A percentile compares a stretch with the other conserved stretches of the same genome.
phyloP scores from a whole-genome alignment of 2,329 filamentous ascomycete genomes.

The Cercospora janseana region DNA sequence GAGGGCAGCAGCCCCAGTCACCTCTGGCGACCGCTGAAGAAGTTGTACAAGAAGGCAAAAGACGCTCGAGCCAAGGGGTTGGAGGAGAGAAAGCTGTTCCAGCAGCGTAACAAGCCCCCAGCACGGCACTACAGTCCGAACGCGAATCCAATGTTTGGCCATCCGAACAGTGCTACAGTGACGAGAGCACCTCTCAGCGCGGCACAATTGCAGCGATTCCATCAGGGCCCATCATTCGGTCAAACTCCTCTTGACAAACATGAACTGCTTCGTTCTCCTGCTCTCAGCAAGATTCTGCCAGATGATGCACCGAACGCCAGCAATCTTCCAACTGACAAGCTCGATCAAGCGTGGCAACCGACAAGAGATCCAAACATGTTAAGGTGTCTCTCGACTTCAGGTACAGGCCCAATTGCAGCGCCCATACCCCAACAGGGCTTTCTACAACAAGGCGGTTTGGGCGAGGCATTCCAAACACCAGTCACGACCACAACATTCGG shows the following conservation, averaged over 20 bases:
- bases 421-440: conserved; percentile 4
- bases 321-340: conserved; percentile 12
- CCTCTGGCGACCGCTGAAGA: conserved; percentile 63
- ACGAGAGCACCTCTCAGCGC: conserved; percentile 36
- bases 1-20: conserved; percentile 48
- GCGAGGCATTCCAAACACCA: conserved; percentile 18
- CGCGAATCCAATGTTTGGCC: conserved; percentile 37
- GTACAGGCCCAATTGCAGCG: conserved; percentile 10
- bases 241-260: conserved; percentile 37
- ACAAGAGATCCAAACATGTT: conserved; percentile 8
- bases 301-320: conserved; percentile 24
- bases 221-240: conserved; percentile 35
- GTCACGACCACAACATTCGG: conserved; percentile 20
- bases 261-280: conserved; percentile 35
- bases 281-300: conserved; percentile 20
- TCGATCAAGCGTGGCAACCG: conserved; percentile 10
- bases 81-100: conserved; percentile 37
- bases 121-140: conserved; percentile 36
- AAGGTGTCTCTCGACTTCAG: neutral
- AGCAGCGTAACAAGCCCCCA: conserved; percentile 24
- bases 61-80: conserved; percentile 54
- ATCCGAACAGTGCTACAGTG: conserved; percentile 31
- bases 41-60: conserved; percentile 59
- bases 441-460: conserved; percentile 10
- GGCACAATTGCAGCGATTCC: conserved; percentile 37